Conservation (phyloP, 2,329 filamentous ascomycete species). For the Colletotrichum cereale region DNA sequence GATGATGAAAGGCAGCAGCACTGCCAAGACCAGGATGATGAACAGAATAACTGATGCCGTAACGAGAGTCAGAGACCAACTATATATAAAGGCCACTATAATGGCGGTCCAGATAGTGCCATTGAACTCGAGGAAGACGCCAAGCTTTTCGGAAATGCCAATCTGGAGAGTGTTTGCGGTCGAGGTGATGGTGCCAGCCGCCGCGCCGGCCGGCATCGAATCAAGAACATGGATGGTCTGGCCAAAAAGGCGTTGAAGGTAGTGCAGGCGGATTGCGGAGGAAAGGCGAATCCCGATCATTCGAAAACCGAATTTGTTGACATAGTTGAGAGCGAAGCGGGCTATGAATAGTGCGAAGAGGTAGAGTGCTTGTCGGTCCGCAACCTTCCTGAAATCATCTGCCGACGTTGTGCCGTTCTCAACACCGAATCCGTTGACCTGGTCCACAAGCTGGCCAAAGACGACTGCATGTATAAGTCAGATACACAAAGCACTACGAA, state of each 20-base stretch:
- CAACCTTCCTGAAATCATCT: slow-evolving; percentile 53
- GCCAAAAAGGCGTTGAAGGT: slow-evolving; percentile 72
- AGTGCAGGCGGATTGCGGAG: slow-evolving; percentile 72
- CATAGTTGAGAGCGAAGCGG: slow-evolving; percentile 73
- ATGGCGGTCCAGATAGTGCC: slow-evolving; percentile 66
- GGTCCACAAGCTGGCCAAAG: slow-evolving; percentile 57
- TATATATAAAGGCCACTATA: slow-evolving; percentile 68
- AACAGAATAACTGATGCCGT: slow-evolving; percentile 69
- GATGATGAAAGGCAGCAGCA: slow-evolving; percentile 67
- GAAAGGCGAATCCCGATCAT: slow-evolving; percentile 73
- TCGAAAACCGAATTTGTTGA: slow-evolving; percentile 71
- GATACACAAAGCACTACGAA: slow-evolving; percentile 53
- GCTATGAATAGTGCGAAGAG: slow-evolving; percentile 79
- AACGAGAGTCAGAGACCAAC: slow-evolving; percentile 71
- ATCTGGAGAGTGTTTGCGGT: slow-evolving; percentile 74
- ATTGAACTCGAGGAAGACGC: slow-evolving; percentile 67
- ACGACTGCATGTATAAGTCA: slow-evolving; percentile 29
- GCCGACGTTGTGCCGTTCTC: slow-evolving; percentile 44
- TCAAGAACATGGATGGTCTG: slow-evolving; percentile 78
- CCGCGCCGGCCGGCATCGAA: slow-evolving; percentile 71
- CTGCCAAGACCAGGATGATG: slow-evolving; percentile 61
- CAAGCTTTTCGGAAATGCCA: slow-evolving; percentile 74
- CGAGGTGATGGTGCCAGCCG: slow-evolving; percentile 72
- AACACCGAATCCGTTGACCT: slow-evolving; percentile 54
- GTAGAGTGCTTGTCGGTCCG: slow-evolving; percentile 69